phyloP scores from a whole-genome alignment of 2,329 filamentous ascomycete genomes.

The Curvularia sp. region DNA sequence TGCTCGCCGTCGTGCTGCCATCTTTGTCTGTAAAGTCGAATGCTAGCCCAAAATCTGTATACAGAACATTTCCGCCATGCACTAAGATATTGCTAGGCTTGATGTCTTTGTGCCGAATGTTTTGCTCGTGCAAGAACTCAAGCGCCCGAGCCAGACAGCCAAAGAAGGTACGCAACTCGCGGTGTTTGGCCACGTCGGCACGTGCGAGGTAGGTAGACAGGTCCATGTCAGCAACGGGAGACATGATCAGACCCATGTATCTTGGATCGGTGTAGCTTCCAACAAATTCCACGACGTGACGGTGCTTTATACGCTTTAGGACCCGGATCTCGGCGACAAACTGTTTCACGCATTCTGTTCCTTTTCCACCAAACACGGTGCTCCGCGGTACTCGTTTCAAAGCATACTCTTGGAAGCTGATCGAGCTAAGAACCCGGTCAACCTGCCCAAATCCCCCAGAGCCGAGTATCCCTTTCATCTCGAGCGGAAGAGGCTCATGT shows the following conservation, averaged over 20 bases:
- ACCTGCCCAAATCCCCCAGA: constrained; percentile 31
- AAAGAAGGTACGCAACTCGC: constrained; percentile 7
- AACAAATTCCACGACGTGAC: constrained; percentile 31
- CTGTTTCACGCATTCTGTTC: constrained; percentile 1
- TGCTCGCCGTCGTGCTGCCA: neutral
- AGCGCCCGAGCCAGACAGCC: constrained; percentile 27
- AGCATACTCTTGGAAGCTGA: constrained; percentile 32
- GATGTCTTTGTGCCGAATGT: constrained; percentile 29
- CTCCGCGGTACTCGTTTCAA: constrained; percentile 28
- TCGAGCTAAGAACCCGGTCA: constrained; percentile 30
- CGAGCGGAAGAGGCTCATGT: constrained; percentile 4
- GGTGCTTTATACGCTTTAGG: neutral
- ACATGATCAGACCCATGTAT: constrained; percentile 43
- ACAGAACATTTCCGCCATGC: constrained; percentile 20
- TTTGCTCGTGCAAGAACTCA: constrained; percentile 21
- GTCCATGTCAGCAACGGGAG: constrained; percentile 30
- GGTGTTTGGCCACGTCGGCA: neutral
- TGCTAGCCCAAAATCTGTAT: constrained; percentile 32
- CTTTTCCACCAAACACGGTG: constrained; percentile 5
- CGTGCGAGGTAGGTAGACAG: constrained; percentile 26
- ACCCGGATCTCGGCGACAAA: constrained; percentile 21
- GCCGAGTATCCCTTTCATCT: constrained; percentile 28
- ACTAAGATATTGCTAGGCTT: constrained; percentile 33
- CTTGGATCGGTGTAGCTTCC: constrained; percentile 44
- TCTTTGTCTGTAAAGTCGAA: constrained; percentile 14